Base-by-base conservation (phyloP, 257 asterid genomes). In the Phtheirospermum japonicum region DNA sequence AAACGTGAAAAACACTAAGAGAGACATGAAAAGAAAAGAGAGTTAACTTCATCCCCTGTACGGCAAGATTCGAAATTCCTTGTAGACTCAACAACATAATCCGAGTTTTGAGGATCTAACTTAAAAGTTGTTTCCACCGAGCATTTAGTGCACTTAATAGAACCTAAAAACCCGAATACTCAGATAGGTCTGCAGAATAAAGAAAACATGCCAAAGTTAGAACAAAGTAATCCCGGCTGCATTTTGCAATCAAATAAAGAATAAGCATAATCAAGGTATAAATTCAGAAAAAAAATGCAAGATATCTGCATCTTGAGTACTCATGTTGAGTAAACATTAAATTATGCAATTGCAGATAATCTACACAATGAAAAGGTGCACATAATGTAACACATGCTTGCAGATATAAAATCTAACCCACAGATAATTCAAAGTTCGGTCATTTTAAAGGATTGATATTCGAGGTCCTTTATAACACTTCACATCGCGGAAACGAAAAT, bases 61-160 rank as follows among this genome's bases (percentile, higher is more conserved):
- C 96, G 90, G 96, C 98, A 91, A 51, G 95, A 95, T 57, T 91
- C 96, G 61, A 75, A 88, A 72, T 88, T 91, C 67, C 98, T 75
- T 0, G 80, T 67, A 13, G 95, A 91, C 66, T 88, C 98, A 46
- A 91, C 95, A 31, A 82, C 53, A 59, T 92, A 92, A 70, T 92
- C 95, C 0, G 95, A 92, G 77, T 92, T 88, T 45, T 84, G 89
- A 31, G 98, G 97, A 73, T 92, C 98, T 6, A 95, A 86, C 83
- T 88, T 88, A 65, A 79, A 86, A 1, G 97, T 80, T 11, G 84
- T 81, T 76, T 92, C 98, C 0, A 95, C 90, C 0, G 95, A 88
- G 70, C 95, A 91, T 72, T 73, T 88, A 3, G 96, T 88, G 69
- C 96, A 88, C 78, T 88, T 88, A 60, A 70, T 91, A 88, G 69